Evolutionary conservation across 768 basidiomycete genomes (phyloP).

Genomic region (Ramaria rubella): DNA sequence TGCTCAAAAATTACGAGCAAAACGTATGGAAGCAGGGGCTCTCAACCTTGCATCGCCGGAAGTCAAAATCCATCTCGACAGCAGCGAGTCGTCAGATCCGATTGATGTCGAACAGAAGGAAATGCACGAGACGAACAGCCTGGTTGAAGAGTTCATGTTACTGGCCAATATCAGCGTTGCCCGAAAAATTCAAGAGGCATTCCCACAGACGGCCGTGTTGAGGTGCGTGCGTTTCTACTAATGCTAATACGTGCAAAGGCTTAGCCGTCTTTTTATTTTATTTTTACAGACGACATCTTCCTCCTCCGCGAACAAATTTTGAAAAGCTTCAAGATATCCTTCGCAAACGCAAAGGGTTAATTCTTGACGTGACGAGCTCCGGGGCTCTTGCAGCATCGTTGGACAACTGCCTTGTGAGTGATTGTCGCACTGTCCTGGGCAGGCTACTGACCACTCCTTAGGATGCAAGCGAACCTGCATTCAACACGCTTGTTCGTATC

Average conservation of each 20-base stretch:
- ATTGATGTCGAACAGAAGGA: constrained; percentile 98
- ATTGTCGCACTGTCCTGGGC: background rate
- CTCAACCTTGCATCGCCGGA: constrained; percentile 97
- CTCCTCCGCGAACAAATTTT: constrained; percentile 89
- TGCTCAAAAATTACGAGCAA: constrained; percentile 76
- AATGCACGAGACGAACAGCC: constrained; percentile 84
- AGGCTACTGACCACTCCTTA: constrained; percentile 26
- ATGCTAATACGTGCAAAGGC: too few species aligned
- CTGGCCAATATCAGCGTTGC: constrained; percentile 96
- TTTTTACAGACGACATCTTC: constrained; percentile 67
- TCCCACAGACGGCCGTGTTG: constrained; percentile 92
- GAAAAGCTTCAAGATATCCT: constrained; percentile 93
- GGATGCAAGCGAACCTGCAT: constrained; percentile 80
- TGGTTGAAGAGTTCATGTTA: constrained; percentile 99
- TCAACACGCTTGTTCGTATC: constrained; percentile 96
- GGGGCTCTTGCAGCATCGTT: constrained; percentile 82
- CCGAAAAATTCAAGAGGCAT: constrained; percentile 83
- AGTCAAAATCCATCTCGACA: constrained; percentile 94
- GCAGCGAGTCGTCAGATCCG: constrained; percentile 88
- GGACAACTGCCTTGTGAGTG: constrained; percentile 76
- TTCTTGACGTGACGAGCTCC: constrained; percentile 85
- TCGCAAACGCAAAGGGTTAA: constrained; percentile 73
- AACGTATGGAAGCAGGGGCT: constrained; percentile 92
- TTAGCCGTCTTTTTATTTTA: background rate
- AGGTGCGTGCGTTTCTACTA: constrained; percentile 39